Evolutionary conservation across 495 filamentous ascomycete species (phyloP).

Genomic region (Podospora conica): DNA sequence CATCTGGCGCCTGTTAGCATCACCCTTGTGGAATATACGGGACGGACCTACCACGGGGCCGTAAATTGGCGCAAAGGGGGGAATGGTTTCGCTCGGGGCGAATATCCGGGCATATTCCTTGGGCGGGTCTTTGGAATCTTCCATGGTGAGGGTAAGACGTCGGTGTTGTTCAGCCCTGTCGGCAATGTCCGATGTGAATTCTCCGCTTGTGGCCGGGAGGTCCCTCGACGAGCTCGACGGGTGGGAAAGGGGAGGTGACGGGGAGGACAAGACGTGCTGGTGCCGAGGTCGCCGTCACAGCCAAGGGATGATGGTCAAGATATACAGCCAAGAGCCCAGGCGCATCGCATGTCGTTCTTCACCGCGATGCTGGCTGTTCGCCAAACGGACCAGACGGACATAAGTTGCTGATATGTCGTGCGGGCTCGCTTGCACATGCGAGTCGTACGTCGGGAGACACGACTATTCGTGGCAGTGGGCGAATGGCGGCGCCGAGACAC

Average conservation of each 20-base stretch:
- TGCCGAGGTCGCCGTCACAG: not conserved
- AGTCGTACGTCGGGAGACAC: not conserved
- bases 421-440: not conserved
- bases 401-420: not conserved
- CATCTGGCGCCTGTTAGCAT: slow-evolving; percentile 1
- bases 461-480: not conserved
- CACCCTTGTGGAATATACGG: not conserved
- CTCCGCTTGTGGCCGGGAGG: not conserved
- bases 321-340: not conserved
- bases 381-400: not conserved
- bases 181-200: not conserved
- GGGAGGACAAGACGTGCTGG: not conserved
- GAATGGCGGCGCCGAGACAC: not conserved
- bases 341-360: not conserved
- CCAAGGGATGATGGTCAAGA: not conserved
- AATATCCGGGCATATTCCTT: not conserved
- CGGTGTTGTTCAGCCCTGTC: not conserved
- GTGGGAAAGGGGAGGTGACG: not conserved
- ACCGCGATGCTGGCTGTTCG: not conserved
- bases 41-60: not conserved
- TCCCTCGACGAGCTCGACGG: not conserved
- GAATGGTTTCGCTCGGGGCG: not conserved
- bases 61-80: not conserved
- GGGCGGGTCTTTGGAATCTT: not conserved
- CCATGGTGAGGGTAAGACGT: not conserved